phyloP scores from a whole-genome alignment of 306 rosid genomes.

The Abrus precatorius region DNA sequence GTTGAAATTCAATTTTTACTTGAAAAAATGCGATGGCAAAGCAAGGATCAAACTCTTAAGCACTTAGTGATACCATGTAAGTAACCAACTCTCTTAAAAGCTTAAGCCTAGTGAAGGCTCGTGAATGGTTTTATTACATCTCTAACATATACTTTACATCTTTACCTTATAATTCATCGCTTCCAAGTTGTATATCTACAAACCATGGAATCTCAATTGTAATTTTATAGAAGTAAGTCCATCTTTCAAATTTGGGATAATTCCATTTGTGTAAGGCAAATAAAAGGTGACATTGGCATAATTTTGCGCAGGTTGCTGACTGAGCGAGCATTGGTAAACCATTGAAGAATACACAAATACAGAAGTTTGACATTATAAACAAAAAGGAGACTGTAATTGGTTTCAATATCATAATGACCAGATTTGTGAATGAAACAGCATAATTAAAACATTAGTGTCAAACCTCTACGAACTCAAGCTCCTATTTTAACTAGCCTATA shows the following conservation, averaged over 20 bases:
- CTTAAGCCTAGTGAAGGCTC: constrained; percentile 12
- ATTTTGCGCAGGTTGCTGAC: constrained; percentile 11
- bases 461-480: constrained; percentile 25
- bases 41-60: too few relatives aligned
- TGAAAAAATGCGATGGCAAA: too few relatives aligned
- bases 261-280: neutral
- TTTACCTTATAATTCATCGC: constrained; percentile 2
- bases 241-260: constrained; percentile 15
- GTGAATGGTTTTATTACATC: constrained; percentile 1
- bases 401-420: neutral
- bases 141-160: neutral
- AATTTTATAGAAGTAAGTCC: neutral
- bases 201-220: constrained; percentile 8
- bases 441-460: constrained; percentile 29
- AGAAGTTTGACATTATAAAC: neutral
- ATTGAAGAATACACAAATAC: neutral
- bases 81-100: constrained; percentile 22
- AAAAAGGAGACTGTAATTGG: neutral
- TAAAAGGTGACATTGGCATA: neutral
- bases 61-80: neutral
- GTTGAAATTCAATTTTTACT: too few relatives aligned
- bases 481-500: constrained; percentile 11
- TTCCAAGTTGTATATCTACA: neutral
- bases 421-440: constrained; percentile 11
- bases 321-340: neutral